Percentiles rank a stretch among this genome's conserved stretches.
These are phyloP conservation scores for Arthrobotrys iridis DNA, from an alignment of 2,329 filamentous ascomycete genomes.

Conservation along the genomic window DNA sequence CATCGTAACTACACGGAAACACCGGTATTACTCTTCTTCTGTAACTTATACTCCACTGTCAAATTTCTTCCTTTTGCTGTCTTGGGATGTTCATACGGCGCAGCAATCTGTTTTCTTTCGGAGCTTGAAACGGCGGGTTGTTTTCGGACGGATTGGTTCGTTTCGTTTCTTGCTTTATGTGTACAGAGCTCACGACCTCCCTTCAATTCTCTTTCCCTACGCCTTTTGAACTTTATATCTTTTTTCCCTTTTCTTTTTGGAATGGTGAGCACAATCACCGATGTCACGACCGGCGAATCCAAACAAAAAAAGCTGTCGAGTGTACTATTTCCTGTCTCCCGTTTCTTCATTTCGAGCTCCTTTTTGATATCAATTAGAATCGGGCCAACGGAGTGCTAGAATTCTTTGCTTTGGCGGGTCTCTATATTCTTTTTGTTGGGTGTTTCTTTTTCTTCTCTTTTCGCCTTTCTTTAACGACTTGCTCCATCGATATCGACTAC, in stretches of 20 bases:
- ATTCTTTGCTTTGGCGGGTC: constrained; percentile 34
- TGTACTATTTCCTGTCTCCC: constrained; percentile 38
- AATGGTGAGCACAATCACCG: constrained; percentile 17
- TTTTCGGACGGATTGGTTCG: constrained; percentile 53
- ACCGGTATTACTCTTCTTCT: constrained; percentile 45
- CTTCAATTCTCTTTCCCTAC: neutral
- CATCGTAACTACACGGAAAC: constrained; percentile 24
- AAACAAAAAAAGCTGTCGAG: constrained; percentile 38
- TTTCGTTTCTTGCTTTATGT: constrained; percentile 54
- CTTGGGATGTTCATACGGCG: constrained; percentile 52
- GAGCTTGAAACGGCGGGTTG: constrained; percentile 55
- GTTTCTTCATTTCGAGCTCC: constrained; percentile 1
- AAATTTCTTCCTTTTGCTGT: constrained; percentile 24
- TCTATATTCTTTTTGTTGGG: constrained; percentile 30
- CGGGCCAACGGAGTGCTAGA: no score
- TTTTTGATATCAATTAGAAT: neutral
- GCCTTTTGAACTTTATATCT: constrained; percentile 18
- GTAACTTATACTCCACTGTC: constrained; percentile 43
- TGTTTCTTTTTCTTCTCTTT: constrained; percentile 3
- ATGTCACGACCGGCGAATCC: constrained; percentile 23
- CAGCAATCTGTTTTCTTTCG: constrained; percentile 50
- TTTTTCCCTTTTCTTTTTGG: constrained; percentile 7
- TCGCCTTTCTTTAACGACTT: constrained; percentile 40
- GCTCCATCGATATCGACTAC: constrained; percentile 2
- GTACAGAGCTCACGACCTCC: constrained; percentile 55